Evolutionary conservation across 2,329 filamentous ascomycete genomes (phyloP).

Genomic region (Talaromyces sp.): DNA sequence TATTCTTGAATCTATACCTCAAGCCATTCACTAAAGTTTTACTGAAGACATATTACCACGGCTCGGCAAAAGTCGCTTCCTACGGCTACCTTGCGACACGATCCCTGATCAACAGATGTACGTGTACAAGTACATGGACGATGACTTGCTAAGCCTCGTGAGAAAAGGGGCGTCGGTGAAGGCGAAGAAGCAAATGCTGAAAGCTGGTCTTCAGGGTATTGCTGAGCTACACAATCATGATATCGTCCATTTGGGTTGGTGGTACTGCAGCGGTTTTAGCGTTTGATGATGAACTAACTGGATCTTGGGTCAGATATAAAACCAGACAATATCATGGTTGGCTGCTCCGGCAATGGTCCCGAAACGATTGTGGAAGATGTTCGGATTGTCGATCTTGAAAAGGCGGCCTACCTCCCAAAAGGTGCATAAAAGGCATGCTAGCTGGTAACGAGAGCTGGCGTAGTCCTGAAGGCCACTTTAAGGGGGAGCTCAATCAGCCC

Average conservation of each 20-base stretch:
- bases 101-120: background rate
- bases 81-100: background rate
- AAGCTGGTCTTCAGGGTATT: background rate
- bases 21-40: background rate
- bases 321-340: conserved; percentile 2
- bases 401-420: background rate
- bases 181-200: background rate
- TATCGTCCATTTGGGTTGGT: background rate
- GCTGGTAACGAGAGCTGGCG: conserved; percentile 7
- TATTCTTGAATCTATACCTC: background rate
- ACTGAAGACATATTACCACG: background rate
- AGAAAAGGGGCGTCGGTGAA: background rate
- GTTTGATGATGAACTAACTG: background rate
- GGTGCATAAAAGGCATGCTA: conserved; percentile 2
- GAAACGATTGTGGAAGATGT: background rate
- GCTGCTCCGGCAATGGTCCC: background rate
- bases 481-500: background rate
- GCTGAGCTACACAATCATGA: background rate
- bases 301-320: background rate
- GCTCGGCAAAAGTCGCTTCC: background rate
- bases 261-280: background rate
- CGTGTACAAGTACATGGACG: background rate
- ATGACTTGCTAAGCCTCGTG: background rate
- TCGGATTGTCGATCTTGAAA: conserved; percentile 1
- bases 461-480: background rate